Conservation (phyloP, 805 yeast genomes). For the Starmerella vitae region DNA sequence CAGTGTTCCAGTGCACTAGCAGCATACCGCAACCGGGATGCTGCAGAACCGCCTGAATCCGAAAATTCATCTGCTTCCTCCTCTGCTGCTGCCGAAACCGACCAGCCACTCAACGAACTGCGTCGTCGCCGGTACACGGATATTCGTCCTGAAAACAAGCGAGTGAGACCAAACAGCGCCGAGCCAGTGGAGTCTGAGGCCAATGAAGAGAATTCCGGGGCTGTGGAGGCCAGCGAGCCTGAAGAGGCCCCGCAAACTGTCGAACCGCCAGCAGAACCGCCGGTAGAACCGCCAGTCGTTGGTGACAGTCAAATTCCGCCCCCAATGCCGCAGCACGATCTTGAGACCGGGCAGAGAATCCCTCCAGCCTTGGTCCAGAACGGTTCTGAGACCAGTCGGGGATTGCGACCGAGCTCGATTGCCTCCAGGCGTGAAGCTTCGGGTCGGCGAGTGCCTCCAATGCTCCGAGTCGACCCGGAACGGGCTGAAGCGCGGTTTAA, state of each 20-base stretch:
- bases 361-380: neutral
- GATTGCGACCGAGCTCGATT: neutral
- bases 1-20: conserved; percentile 6
- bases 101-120: neutral
- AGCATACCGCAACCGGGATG: neutral
- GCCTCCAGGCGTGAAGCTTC: too few relatives aligned
- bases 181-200: neutral
- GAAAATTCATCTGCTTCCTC: neutral
- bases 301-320: too few relatives aligned
- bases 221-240: neutral
- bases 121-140: conserved; percentile 8
- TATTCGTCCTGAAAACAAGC: conserved; percentile 3
- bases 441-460: too few relatives aligned
- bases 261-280: neutral
- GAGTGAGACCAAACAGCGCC: conserved; percentile 3
- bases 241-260: neutral
- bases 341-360: too few relatives aligned
- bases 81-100: neutral
- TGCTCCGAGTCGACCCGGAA: neutral
- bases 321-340: too few relatives aligned
- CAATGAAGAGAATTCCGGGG: neutral
- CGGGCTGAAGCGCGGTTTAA: too few relatives aligned
- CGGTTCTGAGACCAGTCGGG: neutral
- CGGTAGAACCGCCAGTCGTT: neutral
- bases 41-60: neutral